A percentile compares a stretch with the other conserved stretches of the same genome.
Evolutionary conservation across 2,329 filamentous ascomycete genomes (phyloP).

Genomic region (Cytospora piceicola): DNA sequence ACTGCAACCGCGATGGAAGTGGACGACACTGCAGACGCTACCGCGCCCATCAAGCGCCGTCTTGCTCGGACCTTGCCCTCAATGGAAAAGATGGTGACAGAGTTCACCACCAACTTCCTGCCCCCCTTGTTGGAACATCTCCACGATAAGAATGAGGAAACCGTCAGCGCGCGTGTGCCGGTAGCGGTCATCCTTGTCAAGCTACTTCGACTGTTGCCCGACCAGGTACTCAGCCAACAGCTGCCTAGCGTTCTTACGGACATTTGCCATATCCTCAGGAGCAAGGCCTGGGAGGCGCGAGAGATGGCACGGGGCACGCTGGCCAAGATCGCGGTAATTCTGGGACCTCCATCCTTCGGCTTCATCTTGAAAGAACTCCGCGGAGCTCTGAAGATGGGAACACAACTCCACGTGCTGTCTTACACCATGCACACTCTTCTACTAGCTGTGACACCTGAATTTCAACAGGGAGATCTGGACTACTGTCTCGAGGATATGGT

Average conservation of each 20-base stretch:
- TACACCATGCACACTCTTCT: constrained; percentile 94
- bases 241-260: constrained; percentile 87
- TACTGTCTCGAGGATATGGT: constrained; percentile 82
- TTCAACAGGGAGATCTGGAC: constrained; percentile 82
- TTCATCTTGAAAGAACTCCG: constrained; percentile 93
- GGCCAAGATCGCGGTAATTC: constrained; percentile 76
- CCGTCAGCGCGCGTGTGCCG: constrained; percentile 89
- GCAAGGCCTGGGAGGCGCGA: constrained; percentile 83
- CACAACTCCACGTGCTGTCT: constrained; percentile 92
- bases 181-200: constrained; percentile 89
- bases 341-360: constrained; percentile 82
- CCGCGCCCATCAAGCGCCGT: constrained; percentile 38
- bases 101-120: constrained; percentile 75
- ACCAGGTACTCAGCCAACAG: constrained; percentile 70
- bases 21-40: constrained; percentile 37
- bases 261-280: constrained; percentile 89
- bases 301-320: constrained; percentile 91
- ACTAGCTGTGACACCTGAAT: constrained; percentile 71
- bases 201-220: constrained; percentile 78
- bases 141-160: constrained; percentile 92
- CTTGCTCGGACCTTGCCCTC: constrained; percentile 70
- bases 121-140: constrained; percentile 82
- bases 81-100: constrained; percentile 67
- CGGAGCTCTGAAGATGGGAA: constrained; percentile 80
- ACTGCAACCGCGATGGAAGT: constrained; percentile 47